Base-by-base conservation (phyloP, 352 stramenopile genomes). In the Blastocystis sp. region DNA sequence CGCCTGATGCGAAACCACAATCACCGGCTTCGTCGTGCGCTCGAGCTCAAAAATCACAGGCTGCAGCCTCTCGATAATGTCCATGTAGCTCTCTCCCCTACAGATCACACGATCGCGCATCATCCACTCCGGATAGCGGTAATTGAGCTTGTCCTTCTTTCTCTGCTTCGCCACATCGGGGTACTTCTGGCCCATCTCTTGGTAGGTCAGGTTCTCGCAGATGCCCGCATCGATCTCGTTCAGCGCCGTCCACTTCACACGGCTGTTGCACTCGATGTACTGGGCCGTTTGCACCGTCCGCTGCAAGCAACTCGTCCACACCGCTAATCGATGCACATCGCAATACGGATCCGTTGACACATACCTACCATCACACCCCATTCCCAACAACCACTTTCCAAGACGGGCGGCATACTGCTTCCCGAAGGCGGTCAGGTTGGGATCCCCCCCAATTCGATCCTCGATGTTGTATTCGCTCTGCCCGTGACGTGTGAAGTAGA, bases 391-490 rank as follows among this genome's bases (percentile, higher is more conserved):
- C 34, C 59, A 98, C 38, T 94, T 91, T 40, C 96, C 95, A 45
- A 98, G 92, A 80, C 96, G 93, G 76, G 94, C 91, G 0, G 95
- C 95, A 91, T 98, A 99, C 90, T 97, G 92, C 52, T 95, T 89
- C 11, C 96, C 96, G 14, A 94, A 91, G 9, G 93, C 92, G 77
- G 94, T 98, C 6, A 99, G 91, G 34, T 94, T 93, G 24, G 94
- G 92, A 91, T 99, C 96, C 19, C 96, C 96, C 64, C 96, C 96
- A 90, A 99, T 98, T 42, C 96, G 95, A 78, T 97, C 97, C 89
- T 98, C 92, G 70, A 96, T 93, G 90, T 98, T 98, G 92, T 98
- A 98, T 92, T 98, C 95, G 48, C 94, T 98, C 92, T 98, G 95
- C 54, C 96, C 96, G 90, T 98, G 96, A 62, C 96, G 94, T 74